Evolutionary conservation across 495 filamentous ascomycete genomes (phyloP).

Genomic region (Aspergillus baeticus): DNA sequence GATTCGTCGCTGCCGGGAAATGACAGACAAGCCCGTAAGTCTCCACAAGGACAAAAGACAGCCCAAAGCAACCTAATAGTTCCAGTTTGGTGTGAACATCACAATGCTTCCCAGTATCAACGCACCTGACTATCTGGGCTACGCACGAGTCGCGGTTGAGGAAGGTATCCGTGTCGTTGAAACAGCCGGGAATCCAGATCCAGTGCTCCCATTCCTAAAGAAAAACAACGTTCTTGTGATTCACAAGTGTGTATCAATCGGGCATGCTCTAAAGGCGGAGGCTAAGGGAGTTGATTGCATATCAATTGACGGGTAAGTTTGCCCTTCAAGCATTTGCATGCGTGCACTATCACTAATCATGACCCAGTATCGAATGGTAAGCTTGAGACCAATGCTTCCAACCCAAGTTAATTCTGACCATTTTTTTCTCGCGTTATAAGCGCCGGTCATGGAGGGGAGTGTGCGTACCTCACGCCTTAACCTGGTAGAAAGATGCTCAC

Average conservation of each 20-base stretch:
- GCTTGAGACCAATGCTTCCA: too few relatives aligned
- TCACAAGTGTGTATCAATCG: slow-evolving; percentile 5
- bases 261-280: slow-evolving; percentile 6
- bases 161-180: slow-evolving; percentile 9
- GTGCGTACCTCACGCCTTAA: neutral
- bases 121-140: slow-evolving; percentile 10
- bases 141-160: slow-evolving; percentile 4
- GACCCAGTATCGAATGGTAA: slow-evolving; percentile 12
- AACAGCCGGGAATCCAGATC: slow-evolving; percentile 8
- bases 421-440: neutral
- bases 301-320: slow-evolving; percentile 9
- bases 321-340: neutral
- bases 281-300: slow-evolving; percentile 7
- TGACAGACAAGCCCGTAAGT: slow-evolving; percentile 7
- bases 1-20: slow-evolving; percentile 3
- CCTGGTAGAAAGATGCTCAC: neutral
- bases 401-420: neutral
- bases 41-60: too few relatives aligned
- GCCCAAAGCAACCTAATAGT: too few relatives aligned
- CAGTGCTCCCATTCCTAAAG: slow-evolving; percentile 3
- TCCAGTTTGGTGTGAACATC: slow-evolving; percentile 14
- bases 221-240: neutral
- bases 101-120: slow-evolving; percentile 10
- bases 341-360: neutral
- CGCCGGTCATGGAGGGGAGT: slow-evolving; percentile 10